Conservation (phyloP, 2,329 filamentous ascomycete species). For the Aspergillus sp. region DNA sequence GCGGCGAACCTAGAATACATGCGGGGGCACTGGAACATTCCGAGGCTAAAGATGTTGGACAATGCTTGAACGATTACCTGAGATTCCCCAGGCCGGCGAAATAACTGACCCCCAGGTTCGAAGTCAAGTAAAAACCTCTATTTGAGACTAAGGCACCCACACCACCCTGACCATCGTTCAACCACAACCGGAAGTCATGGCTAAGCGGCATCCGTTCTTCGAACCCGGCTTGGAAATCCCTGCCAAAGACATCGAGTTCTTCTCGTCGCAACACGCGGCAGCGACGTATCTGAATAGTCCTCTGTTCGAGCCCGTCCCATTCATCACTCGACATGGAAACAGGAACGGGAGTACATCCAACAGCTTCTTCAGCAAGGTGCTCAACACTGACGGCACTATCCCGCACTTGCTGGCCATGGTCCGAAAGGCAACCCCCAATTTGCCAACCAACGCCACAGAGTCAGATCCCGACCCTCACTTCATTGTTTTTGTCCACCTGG, state of each 20-base stretch:
- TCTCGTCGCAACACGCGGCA: slow-evolving; percentile 1
- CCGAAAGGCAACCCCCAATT: slow-evolving; percentile 1
- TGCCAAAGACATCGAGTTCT: slow-evolving; percentile 4
- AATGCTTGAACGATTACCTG: too few species aligned
- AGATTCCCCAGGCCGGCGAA: too few species aligned
- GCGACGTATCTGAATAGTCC: slow-evolving; percentile 1
- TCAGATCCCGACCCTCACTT: too few species aligned
- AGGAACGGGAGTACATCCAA: slow-evolving; percentile 10
- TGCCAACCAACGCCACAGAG: neutral
- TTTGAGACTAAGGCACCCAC: too few species aligned
- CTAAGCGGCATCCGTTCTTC: slow-evolving; percentile 3
- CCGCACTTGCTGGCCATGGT: slow-evolving; percentile 10
- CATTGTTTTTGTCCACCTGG: slow-evolving; percentile 10
- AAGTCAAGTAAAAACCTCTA: too few species aligned
- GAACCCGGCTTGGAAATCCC: slow-evolving; percentile 3
- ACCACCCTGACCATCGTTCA: too few species aligned
- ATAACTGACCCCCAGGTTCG: too few species aligned
- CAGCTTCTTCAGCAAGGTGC: slow-evolving; percentile 12
- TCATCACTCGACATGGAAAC: slow-evolving; percentile 7
- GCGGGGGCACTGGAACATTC: too few species aligned
- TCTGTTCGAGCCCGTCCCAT: slow-evolving; percentile 6
- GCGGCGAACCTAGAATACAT: too few species aligned
- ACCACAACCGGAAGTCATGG: too few species aligned
- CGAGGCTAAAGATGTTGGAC: too few species aligned
- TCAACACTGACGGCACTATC: slow-evolving; percentile 13